phyloP scores from a whole-genome alignment of 2,329 filamentous ascomycete genomes.

The Thyridium curvatum region DNA sequence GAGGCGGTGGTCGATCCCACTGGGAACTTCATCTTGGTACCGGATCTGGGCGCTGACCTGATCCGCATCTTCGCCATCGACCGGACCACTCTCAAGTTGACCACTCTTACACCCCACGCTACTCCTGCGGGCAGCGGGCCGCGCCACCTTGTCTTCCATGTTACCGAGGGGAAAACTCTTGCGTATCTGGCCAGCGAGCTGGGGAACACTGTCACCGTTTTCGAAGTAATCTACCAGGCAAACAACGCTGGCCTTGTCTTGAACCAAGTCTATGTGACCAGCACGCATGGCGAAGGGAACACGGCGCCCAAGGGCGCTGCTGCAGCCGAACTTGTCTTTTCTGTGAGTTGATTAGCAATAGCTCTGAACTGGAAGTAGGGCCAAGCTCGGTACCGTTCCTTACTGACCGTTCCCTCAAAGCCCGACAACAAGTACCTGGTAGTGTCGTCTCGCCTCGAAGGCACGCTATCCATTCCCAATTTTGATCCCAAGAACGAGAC shows the following conservation, averaged over 20 bases:
- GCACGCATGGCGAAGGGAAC: slow-evolving; percentile 37
- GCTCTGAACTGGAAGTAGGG: slow-evolving; percentile 4
- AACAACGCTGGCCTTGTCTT: slow-evolving; percentile 33
- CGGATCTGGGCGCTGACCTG: slow-evolving; percentile 55
- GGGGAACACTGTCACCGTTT: slow-evolving; percentile 48
- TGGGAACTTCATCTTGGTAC: slow-evolving; percentile 53
- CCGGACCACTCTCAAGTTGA: slow-evolving; percentile 34
- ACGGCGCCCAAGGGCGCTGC: slow-evolving; percentile 32
- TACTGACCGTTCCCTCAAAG: slow-evolving; percentile 20
- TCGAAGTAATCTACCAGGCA: slow-evolving; percentile 44
- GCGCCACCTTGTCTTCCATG: slow-evolving; percentile 55
- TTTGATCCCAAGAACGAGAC: slow-evolving; percentile 36
- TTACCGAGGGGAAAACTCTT: slow-evolving; percentile 36
- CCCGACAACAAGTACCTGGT: slow-evolving; percentile 57
- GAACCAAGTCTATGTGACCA: slow-evolving; percentile 37
- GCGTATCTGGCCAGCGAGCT: slow-evolving; percentile 60
- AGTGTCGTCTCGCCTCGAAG: slow-evolving; percentile 62
- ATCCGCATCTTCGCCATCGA: slow-evolving; percentile 49
- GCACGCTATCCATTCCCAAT: slow-evolving; percentile 41
- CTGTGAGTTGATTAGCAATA: slow-evolving; percentile 35
- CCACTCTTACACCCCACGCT: slow-evolving; percentile 30
- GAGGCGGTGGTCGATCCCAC: slow-evolving; percentile 61
- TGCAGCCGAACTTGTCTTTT: slow-evolving; percentile 51
- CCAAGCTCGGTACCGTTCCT: no score
- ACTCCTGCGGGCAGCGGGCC: slow-evolving; percentile 53